A percentile compares a stretch with the other conserved stretches of the same genome.
phyloP scores from a whole-genome alignment of 495 filamentous ascomycete genomes.

The Daldinia vernicosa region DNA sequence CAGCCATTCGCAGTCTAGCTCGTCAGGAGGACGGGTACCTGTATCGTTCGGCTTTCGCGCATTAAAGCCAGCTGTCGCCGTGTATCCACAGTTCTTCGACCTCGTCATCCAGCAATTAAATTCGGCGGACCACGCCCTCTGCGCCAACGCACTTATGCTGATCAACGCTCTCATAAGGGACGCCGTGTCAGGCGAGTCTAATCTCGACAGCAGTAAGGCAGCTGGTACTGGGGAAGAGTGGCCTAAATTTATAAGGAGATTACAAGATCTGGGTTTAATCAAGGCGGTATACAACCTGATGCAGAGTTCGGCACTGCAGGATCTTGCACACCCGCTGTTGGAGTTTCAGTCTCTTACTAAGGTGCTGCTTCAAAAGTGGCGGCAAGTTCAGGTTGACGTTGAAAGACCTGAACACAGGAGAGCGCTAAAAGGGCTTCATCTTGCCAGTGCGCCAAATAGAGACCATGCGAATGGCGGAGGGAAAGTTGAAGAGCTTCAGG shows the following conservation, averaged over 20 bases:
- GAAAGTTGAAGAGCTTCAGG: conserved; percentile 47
- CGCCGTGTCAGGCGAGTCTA: conserved; percentile 77
- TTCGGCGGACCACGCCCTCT: conserved; percentile 93
- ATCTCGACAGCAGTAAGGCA: conserved; percentile 43
- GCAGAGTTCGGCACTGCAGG: conserved; percentile 93
- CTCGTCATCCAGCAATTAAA: conserved; percentile 89
- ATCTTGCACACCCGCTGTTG: conserved; percentile 89
- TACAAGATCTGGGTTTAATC: conserved; percentile 94
- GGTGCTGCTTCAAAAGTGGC: conserved; percentile 89
- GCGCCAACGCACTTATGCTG: conserved; percentile 92
- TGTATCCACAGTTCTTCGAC: conserved; percentile 92
- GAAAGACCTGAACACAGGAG: conserved; percentile 89
- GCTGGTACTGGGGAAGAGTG: conserved; percentile 72
- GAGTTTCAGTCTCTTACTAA: conserved; percentile 96
- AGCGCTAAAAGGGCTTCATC: conserved; percentile 82
- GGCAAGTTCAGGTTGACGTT: conserved; percentile 81
- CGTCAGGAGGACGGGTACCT: conserved; percentile 52
- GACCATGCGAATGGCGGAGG: conserved; percentile 50
- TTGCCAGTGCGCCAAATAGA: conserved; percentile 79
- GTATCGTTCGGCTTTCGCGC: conserved; percentile 84
- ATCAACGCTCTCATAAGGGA: conserved; percentile 96
- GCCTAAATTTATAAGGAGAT: conserved; percentile 91
- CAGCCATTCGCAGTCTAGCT: conserved; percentile 73
- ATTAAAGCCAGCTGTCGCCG: conserved; percentile 88
- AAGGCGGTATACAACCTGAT: conserved; percentile 89